Evolutionary conservation across 2,329 filamentous ascomycete genomes (phyloP).

Genomic region (Tolypocladium sp.): DNA sequence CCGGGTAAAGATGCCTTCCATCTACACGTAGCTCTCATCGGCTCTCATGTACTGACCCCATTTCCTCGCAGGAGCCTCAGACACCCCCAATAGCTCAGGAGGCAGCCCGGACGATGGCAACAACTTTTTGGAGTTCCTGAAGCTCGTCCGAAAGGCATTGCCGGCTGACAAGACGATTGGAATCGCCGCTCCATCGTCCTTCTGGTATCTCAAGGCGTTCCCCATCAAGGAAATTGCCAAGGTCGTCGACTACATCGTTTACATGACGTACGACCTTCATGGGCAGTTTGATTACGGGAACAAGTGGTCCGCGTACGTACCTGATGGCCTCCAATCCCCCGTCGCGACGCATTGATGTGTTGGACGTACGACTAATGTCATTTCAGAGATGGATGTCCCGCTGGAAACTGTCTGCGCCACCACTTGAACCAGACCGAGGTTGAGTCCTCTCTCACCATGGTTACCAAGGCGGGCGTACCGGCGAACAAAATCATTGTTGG

Average conservation of each 20-base stretch:
- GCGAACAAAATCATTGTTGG: conserved; percentile 21
- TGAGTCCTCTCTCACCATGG: conserved; percentile 18
- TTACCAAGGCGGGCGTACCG: conserved; percentile 21
- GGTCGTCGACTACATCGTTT: conserved; percentile 23
- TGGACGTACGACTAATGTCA: not conserved
- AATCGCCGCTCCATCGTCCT: conserved; percentile 21
- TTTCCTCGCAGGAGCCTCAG: conserved; percentile 5
- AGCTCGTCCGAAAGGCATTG: conserved; percentile 2
- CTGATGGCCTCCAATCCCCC: not conserved
- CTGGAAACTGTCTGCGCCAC: conserved; percentile 23
- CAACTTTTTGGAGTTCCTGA: conserved; percentile 9
- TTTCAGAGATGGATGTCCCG: conserved; percentile 7
- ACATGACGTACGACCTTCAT: conserved; percentile 25
- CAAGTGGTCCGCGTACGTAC: conserved; percentile 7
- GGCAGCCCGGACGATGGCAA: conserved; percentile 7
- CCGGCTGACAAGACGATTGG: conserved; percentile 14
- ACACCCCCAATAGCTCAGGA: conserved; percentile 17
- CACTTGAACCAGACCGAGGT: conserved; percentile 28
- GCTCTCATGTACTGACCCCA: not conserved
- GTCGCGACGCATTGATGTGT: not conserved
- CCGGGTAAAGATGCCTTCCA: conserved; percentile 5
- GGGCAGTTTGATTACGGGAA: conserved; percentile 23
- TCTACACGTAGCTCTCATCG: not conserved
- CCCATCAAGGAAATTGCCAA: conserved; percentile 17
- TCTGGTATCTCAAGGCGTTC: conserved; percentile 22